These are phyloP conservation scores for Chamaecyparis obtusa DNA, from an alignment of 75 land plant genomes.

Conservation along the genomic window DNA sequence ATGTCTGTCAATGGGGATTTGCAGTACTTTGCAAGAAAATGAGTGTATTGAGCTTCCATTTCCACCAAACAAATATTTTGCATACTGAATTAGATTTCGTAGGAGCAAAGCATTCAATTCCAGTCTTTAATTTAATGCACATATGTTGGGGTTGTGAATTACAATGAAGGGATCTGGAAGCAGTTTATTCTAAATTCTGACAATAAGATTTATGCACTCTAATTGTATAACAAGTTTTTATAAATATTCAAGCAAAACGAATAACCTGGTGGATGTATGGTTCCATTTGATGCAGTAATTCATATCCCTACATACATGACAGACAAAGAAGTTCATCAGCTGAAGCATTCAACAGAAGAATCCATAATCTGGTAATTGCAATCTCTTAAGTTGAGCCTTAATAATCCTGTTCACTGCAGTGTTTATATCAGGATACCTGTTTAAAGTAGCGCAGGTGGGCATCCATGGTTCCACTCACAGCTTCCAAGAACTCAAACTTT, in stretches of 20 bases:
- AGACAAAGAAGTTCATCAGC: not conserved
- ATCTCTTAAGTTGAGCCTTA: not conserved
- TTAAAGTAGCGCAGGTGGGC: slow-evolving; percentile 62
- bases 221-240: not conserved
- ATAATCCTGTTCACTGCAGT: not conserved
- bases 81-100: not conserved
- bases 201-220: not conserved
- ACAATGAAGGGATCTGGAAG: not conserved
- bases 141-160: not conserved
- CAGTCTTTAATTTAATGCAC: not conserved
- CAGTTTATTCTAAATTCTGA: not conserved
- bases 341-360: not conserved
- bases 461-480: slow-evolving; percentile 64
- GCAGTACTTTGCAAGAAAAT: not conserved
- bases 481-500: slow-evolving; percentile 55
- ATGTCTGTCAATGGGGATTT: not conserved
- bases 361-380: not conserved
- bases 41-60: not conserved
- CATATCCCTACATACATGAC: slow-evolving; percentile 65
- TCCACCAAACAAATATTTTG: not conserved
- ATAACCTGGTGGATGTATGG: slow-evolving; percentile 89
- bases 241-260: not conserved
- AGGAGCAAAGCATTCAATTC: not conserved
- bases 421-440: slow-evolving; percentile 29
- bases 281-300: slow-evolving; percentile 88